Base-by-base conservation (phyloP, 2,329 filamentous ascomycete genomes). In the Aurifilum marmelostoma region DNA sequence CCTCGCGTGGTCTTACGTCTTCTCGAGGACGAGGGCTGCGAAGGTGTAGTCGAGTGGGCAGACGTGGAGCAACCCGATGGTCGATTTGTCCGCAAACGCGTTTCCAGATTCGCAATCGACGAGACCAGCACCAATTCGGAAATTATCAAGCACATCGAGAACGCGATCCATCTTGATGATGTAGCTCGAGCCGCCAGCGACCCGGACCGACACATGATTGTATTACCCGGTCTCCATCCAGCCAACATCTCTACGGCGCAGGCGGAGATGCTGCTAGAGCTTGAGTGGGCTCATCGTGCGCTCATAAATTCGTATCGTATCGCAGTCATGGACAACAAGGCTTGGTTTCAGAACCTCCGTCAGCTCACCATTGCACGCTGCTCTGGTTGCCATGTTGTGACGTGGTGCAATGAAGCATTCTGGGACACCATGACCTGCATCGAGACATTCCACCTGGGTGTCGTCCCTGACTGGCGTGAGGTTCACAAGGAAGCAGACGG, bases 281-380 rank as follows among this genome's bases (percentile, higher is more conserved):
- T 88, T 3, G 86, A 89, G 65, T 91, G 89, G 88, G 89, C 89
- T 8, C 89, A 92, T 72, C 82, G 86, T 66, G 89, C 89, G 24
- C 89, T 92, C 75, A 81, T 92, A 61, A 86, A 89, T 63, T 90
- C 89, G 0, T 92, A 90, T 73, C 85, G 89, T 72, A 84, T 91
- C 62, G 85, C 88, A 1, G 77, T 92, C 58, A 85, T 89, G 32
- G 88, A 91, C 73, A 90, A 90, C 69, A 80, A 80, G 5, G 72
- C 74, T 6, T 83, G 80, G 1, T 91, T 92, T 72, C 69, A 75
- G 9, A 77, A 81, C 7, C 82, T 92, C 58, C 85, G 84, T 29
- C 87, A 84, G 7, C 76, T 93, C 56, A 90, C 85, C 43, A 83
- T 93, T 64, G 85, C 89, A 63, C 88, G 88, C 66, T 80, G 92